A percentile compares a stretch with the other conserved stretches of the same genome.
Evolutionary conservation across 2,329 filamentous ascomycete species (phyloP).

Genomic region (Raffaelea ambrosiae): DNA sequence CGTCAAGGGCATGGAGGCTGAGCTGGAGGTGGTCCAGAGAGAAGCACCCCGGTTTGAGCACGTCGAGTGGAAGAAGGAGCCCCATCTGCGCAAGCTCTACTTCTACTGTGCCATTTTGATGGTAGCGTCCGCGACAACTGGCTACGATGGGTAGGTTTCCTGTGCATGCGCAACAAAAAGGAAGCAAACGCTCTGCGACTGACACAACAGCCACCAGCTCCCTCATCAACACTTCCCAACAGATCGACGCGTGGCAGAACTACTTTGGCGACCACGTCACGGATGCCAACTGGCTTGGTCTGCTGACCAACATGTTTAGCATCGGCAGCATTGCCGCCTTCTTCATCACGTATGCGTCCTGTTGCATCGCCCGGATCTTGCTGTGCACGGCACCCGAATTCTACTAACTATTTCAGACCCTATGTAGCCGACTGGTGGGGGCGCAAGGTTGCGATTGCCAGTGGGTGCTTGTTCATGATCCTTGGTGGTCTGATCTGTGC

Average conservation of each 20-base stretch:
- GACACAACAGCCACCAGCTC: too few species aligned
- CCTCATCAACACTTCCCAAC: constrained; percentile 51
- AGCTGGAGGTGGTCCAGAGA: constrained; percentile 12
- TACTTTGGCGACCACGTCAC: constrained; percentile 37
- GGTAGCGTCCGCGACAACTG: constrained; percentile 52
- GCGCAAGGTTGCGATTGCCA: constrained; percentile 32
- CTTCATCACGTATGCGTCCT: constrained; percentile 27
- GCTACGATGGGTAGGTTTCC: constrained; percentile 43
- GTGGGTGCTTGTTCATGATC: constrained; percentile 38
- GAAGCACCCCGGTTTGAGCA: constrained; percentile 24
- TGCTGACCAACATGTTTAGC: constrained; percentile 44
- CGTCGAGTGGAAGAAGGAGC: constrained; percentile 31
- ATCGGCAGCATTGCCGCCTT: constrained; percentile 39
- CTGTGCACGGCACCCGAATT: not conserved
- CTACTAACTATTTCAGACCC: constrained; percentile 21
- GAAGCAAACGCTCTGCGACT: not conserved
- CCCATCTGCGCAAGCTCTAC: constrained; percentile 32
- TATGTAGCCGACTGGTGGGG: constrained; percentile 35
- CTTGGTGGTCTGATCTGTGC: constrained; percentile 31
- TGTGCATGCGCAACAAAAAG: constrained; percentile 14
- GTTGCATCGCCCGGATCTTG: not conserved
- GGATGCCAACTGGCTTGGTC: constrained; percentile 34
- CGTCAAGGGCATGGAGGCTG: constrained; percentile 4
- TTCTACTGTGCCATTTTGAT: constrained; percentile 33
- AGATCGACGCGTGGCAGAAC: constrained; percentile 43